Conservation (phyloP, 208 protist species). For the Leishmania amazonensis region DNA sequence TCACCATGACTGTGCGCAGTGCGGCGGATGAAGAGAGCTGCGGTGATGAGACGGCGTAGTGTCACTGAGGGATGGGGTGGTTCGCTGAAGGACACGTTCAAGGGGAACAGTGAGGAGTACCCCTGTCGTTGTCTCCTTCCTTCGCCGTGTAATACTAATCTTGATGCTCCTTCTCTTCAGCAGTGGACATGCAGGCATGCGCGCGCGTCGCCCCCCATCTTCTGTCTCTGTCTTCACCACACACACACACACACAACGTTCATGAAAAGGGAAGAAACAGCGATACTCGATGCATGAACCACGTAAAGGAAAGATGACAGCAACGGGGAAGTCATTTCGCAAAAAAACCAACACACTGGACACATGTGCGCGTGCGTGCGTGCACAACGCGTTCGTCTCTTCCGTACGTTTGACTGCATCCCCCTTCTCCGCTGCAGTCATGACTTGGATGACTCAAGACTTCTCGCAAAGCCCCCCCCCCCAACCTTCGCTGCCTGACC, state of each 20-base stretch:
- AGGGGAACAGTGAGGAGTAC: neutral
- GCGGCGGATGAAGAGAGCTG: neutral
- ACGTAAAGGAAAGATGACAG: no score
- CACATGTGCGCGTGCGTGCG: neutral
- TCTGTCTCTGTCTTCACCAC: neutral
- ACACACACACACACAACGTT: neutral
- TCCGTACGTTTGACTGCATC: neutral
- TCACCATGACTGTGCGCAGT: constrained; percentile 10
- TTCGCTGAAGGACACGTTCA: neutral
- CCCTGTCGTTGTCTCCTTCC: neutral
- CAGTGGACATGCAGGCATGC: neutral
- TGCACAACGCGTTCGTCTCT: neutral
- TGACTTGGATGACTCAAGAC: neutral
- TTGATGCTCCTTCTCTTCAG: neutral
- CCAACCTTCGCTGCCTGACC: neutral
- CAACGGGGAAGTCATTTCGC: no score
- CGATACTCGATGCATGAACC: neutral
- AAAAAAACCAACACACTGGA: no score
- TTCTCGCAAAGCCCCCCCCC: neutral
- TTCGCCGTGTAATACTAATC: neutral
- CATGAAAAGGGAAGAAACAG: neutral
- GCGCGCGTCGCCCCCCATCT: neutral
- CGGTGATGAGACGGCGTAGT: constrained; percentile 1
- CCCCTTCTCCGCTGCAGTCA: neutral
- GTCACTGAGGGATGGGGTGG: no score